These are phyloP conservation scores for Tetradesmus obliquus DNA, from an alignment of 139 green algal genomes.

Conservation along the genomic window DNA sequence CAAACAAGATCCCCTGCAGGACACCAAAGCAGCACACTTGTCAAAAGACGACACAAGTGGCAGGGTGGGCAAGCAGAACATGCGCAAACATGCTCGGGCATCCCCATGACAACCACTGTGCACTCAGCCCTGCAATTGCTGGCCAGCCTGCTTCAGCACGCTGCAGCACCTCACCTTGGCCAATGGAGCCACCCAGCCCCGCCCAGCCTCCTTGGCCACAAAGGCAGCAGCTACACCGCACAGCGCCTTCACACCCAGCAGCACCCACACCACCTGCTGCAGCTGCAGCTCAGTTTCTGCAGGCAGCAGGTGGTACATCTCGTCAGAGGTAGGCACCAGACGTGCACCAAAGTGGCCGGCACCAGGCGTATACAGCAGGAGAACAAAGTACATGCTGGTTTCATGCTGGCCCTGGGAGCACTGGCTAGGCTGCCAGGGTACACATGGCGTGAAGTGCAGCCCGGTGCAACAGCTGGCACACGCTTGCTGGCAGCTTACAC, in stretches of 20 bases:
- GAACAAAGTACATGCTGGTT: neutral
- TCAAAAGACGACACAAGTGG: no score
- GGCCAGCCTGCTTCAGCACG: no score
- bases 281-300: constrained; percentile 39
- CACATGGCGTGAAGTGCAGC: neutral
- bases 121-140: no score
- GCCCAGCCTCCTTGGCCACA: neutral
- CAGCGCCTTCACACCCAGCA: constrained; percentile 60
- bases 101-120: no score
- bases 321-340: neutral
- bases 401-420: neutral
- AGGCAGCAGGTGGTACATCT: neutral
- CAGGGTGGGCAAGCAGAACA: no score
- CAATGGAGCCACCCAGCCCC: neutral
- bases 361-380: neutral
- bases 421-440: no score
- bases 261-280: constrained; percentile 67
- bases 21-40: neutral
- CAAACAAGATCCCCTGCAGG: constrained; percentile 26
- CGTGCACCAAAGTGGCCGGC: neutral
- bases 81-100: neutral
- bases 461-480: neutral
- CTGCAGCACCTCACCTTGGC: neutral
- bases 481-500: no score
- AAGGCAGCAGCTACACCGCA: constrained; percentile 24